A percentile compares a stretch with the other conserved stretches of the same genome.
phyloP scores from a whole-genome alignment of 805 yeast species.

The Lipomyces anomalus region DNA sequence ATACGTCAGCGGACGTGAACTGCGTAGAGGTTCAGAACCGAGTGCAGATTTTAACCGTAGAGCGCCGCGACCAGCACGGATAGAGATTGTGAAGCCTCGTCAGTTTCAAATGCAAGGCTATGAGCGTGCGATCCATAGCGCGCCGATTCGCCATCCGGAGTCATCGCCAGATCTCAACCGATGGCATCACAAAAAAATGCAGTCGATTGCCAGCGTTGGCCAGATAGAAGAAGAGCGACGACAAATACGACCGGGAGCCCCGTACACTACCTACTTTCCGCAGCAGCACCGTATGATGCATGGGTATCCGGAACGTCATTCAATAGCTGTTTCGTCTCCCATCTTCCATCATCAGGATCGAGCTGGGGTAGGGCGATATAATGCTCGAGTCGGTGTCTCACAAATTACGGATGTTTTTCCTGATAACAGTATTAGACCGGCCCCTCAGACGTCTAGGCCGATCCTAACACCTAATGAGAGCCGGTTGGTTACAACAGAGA shows the following conservation, averaged over 20 bases:
- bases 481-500: background rate
- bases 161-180: background rate
- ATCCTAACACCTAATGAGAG: background rate
- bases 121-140: slow-evolving; percentile 21
- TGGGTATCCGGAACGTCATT: background rate
- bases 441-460: background rate
- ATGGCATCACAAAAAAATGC: background rate
- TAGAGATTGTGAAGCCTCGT: slow-evolving; percentile 12
- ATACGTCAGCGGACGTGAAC: no score
- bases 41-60: no score
- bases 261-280: background rate
- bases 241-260: background rate
- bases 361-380: background rate
- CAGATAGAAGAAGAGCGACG: background rate
- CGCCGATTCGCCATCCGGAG: slow-evolving; percentile 10
- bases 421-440: background rate
- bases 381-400: no score
- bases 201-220: background rate
- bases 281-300: background rate
- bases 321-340: background rate
- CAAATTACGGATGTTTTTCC: background rate
- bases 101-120: slow-evolving; percentile 13
- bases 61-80: slow-evolving; percentile 13
- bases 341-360: background rate
- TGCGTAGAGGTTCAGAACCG: no score